A percentile compares a stretch with the other conserved stretches of the same genome.
phyloP scores from a whole-genome alignment of 306 rosid genomes.

The Cyamopsis tetragonoloba region DNA sequence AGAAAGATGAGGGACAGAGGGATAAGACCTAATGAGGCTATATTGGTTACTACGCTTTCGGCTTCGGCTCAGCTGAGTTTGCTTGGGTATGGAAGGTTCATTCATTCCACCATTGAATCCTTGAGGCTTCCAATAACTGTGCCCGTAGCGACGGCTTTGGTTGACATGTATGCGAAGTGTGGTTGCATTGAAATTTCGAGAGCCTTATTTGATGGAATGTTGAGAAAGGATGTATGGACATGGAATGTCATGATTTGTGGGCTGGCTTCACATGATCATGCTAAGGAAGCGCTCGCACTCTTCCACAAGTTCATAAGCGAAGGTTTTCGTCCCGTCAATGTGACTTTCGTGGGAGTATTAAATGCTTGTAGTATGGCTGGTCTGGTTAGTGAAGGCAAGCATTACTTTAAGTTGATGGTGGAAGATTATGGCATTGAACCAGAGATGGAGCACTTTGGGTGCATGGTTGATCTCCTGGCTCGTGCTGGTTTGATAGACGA shows the following conservation, averaged over 20 bases:
- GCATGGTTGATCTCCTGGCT: constrained; percentile 79
- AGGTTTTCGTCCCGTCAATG: constrained; percentile 52
- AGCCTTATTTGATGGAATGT: constrained; percentile 48
- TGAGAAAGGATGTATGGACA: constrained; percentile 51
- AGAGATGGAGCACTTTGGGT: constrained; percentile 89
- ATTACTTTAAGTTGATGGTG: constrained; percentile 56
- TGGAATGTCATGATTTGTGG: constrained; percentile 89
- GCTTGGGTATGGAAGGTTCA: constrained; percentile 49
- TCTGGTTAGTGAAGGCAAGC: constrained; percentile 54
- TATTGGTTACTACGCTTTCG: constrained; percentile 52
- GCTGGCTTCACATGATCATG: constrained; percentile 62
- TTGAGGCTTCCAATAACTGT: constrained; percentile 44
- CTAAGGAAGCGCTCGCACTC: constrained; percentile 47
- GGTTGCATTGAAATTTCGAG: constrained; percentile 66
- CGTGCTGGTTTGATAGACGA: constrained; percentile 65
- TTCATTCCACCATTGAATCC: constrained; percentile 50
- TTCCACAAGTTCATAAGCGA: constrained; percentile 47
- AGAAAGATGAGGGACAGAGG: constrained; percentile 44
- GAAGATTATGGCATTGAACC: constrained; percentile 48
- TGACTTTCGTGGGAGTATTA: constrained; percentile 69
- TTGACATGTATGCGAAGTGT: constrained; percentile 88
- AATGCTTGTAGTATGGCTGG: constrained; percentile 78
- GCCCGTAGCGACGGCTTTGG: constrained; percentile 56
- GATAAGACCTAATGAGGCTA: constrained; percentile 57
- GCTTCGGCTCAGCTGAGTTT: constrained; percentile 65